A percentile compares a stretch with the other conserved stretches of the same genome.
These are phyloP conservation scores for Backusella mclennaniae DNA, from an alignment of 192 early-diverging fungal species.

Conservation along the genomic window DNA sequence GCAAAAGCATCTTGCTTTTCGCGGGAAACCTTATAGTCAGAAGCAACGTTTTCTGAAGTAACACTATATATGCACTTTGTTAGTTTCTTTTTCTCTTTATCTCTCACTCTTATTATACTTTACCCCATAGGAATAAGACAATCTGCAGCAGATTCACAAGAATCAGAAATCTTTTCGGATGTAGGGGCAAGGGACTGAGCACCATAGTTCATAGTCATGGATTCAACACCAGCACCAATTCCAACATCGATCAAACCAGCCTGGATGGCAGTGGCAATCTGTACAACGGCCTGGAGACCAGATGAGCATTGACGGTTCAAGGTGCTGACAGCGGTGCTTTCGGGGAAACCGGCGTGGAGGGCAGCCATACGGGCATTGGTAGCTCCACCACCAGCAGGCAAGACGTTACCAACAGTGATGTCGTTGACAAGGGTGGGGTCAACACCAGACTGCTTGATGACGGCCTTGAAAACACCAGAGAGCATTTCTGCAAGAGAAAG, in stretches of 20 bases:
- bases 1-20: slow-evolving; percentile 82
- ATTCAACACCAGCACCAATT: slow-evolving; percentile 77
- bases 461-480: slow-evolving; percentile 69
- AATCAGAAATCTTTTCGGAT: slow-evolving; percentile 71
- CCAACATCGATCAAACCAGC: slow-evolving; percentile 69
- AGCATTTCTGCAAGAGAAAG: slow-evolving; percentile 48
- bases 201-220: slow-evolving; percentile 86
- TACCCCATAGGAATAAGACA: slow-evolving; percentile 80
- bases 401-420: slow-evolving; percentile 74
- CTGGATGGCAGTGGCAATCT: slow-evolving; percentile 74
- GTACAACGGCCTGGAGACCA: slow-evolving; percentile 76
- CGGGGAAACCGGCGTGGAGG: slow-evolving; percentile 67
- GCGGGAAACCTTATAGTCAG: slow-evolving; percentile 72
- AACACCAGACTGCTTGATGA: slow-evolving; percentile 52
- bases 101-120: neutral
- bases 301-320: slow-evolving; percentile 87
- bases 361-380: slow-evolving; percentile 85
- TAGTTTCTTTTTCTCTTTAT: neutral
- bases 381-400: slow-evolving; percentile 78
- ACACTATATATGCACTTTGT: slow-evolving; percentile 35
- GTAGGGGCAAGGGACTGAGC: slow-evolving; percentile 66
- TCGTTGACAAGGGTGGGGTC: slow-evolving; percentile 67
- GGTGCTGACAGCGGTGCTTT: slow-evolving; percentile 65
- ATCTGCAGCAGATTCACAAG: slow-evolving; percentile 71
- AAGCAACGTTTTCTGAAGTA: slow-evolving; percentile 79